Base-by-base conservation (phyloP, 2,329 filamentous ascomycete genomes). In the Colletotrichum echinochloae region DNA sequence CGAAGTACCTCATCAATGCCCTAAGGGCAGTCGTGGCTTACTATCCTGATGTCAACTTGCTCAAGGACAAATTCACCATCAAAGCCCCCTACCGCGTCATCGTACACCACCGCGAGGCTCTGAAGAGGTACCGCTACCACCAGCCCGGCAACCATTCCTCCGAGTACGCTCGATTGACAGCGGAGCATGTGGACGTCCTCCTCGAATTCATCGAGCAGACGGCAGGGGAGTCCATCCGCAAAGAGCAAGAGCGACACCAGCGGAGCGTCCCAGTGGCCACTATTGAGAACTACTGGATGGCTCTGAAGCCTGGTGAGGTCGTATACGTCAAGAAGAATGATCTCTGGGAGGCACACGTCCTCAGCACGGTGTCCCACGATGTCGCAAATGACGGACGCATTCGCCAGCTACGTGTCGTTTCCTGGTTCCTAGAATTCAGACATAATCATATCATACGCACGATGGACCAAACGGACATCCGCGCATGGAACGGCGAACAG, bases 1-100 rank as follows among this genome's bases (percentile, higher is more conserved):
- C 84, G 2, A 69, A 76, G 37, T 77, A 85, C 66, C 79, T 88
- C 37, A 80, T 83, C 72, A 82, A 85, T 56, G 85, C 85, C 1
- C 78, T 88, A 5, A 79, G 78, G 35, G 84, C 85, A 16, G 81
- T 87, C 6, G 80, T 88, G 8, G 78, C 77, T 30, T 87, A 86
- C 73, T 87, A 86, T 72, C 84, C 84, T 4, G 78, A 79, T 48
- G 78, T 81, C 66, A 78, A 77, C 51, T 79, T 84, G 59, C 74
- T 78, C 0, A 80, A 75, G 49, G 78, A 81, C 8, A 75, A 66
- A n/a, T 77, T 84, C 64, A 75, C 74, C 33, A 79, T 87, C 71
- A 78, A 78, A 23, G 81, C 82, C 5, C 87, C 86, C 2, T 88
- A 86, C 73, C 77, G 77, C 7, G 77, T 85, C n/a, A 78, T 88